A percentile compares a stretch with the other conserved stretches of the same genome.
Evolutionary conservation across 2,329 filamentous ascomycete genomes (phyloP).

Genomic region (Ambrosiella cleistominuta): DNA sequence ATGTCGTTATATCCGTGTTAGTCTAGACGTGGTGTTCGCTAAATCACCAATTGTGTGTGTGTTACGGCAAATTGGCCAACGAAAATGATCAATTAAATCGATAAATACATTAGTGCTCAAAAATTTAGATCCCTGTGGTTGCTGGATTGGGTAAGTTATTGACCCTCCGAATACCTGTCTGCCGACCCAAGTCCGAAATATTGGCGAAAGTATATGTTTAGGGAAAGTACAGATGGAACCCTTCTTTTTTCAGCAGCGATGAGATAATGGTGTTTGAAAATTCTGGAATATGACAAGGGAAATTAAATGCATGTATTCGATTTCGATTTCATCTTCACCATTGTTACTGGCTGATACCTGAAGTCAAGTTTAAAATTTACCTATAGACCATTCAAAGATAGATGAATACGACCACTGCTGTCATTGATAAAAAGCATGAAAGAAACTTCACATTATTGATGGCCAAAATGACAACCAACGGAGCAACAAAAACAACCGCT

Average conservation of each 20-base stretch:
- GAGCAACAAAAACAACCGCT: too few relatives aligned
- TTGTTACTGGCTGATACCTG: too few relatives aligned
- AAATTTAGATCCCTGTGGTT: neutral
- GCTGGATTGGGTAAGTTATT: neutral
- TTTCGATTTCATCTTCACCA: too few relatives aligned
- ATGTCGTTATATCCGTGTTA: neutral
- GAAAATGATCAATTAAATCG: neutral
- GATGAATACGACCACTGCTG: too few relatives aligned
- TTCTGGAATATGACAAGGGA: neutral
- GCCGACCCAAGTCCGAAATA: conserved; percentile 10
- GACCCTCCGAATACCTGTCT: conserved; percentile 9
- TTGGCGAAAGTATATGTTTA: conserved; percentile 5
- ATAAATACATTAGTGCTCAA: neutral
- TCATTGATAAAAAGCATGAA: too few relatives aligned
- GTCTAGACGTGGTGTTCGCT: neutral
- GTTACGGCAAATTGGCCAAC: neutral
- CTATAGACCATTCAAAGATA: too few relatives aligned
- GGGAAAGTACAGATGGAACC: neutral
- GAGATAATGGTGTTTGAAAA: too few relatives aligned
- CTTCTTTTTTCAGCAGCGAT: neutral
- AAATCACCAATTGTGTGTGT: neutral
- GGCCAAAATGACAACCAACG: too few relatives aligned
- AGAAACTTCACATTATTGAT: too few relatives aligned
- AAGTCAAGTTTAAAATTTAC: too few relatives aligned
- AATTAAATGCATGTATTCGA: too few relatives aligned